phyloP scores from a whole-genome alignment of 2,329 filamentous ascomycete genomes.

The Colletotrichum orchidophilum region DNA sequence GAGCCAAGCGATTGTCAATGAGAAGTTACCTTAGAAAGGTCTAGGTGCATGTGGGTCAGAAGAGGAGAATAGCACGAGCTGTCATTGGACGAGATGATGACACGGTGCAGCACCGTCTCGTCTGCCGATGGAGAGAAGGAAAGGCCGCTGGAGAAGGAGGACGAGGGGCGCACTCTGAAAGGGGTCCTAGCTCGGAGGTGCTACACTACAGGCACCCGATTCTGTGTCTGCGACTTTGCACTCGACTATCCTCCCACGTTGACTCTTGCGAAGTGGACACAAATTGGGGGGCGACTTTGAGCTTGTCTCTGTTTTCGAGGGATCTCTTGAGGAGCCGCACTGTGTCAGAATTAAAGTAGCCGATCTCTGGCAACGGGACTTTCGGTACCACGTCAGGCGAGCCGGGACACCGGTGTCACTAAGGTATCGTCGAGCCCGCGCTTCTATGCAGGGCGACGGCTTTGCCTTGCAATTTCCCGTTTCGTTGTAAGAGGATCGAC shows the following conservation, averaged over 20 bases:
- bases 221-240: background rate
- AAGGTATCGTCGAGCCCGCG: background rate
- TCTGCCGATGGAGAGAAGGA: background rate
- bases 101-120: conserved; percentile 2
- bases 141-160: background rate
- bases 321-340: background rate
- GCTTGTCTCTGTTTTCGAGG: background rate
- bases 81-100: background rate
- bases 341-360: conserved; percentile 24
- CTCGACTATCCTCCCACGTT: background rate
- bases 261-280: background rate
- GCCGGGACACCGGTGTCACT: conserved; percentile 17
- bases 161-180: background rate
- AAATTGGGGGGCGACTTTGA: background rate
- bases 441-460: background rate
- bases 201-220: background rate
- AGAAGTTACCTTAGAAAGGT: background rate
- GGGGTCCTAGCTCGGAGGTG: background rate
- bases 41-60: background rate
- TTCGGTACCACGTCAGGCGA: conserved; percentile 1
- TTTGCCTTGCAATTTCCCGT: background rate
- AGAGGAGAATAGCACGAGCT: background rate
- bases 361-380: conserved; percentile 13
- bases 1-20: background rate
- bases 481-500: background rate